Evolutionary conservation across 1,139 yeast species (phyloP).

Genomic region (Geotrichum europaeum): DNA sequence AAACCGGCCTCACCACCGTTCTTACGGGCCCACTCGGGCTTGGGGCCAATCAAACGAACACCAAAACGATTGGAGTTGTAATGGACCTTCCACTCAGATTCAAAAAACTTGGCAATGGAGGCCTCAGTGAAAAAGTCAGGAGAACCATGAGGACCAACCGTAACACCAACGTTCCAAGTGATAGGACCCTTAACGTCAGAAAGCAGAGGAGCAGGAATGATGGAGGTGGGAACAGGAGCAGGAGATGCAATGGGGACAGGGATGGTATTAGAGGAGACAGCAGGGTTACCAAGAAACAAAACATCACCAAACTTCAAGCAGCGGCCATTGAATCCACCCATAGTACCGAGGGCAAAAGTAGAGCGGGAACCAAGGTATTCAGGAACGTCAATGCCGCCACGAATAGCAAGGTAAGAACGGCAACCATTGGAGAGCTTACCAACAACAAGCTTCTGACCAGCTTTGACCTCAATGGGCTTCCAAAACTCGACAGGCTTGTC

Average conservation of each 20-base stretch:
- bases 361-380: conserved; percentile 95
- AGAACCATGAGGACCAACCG: conserved; percentile 96
- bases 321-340: conserved; percentile 95
- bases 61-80: conserved; percentile 96
- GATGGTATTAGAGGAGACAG: conserved; percentile 56
- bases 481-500: conserved; percentile 54
- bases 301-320: conserved; percentile 89
- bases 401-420: conserved; percentile 79
- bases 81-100: conserved; percentile 84
- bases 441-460: conserved; percentile 72
- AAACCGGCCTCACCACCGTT: conserved; percentile 98
- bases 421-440: conserved; percentile 82
- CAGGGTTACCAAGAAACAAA: conserved; percentile 75
- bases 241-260: conserved; percentile 71
- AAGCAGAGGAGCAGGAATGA: conserved; percentile 49
- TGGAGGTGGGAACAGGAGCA: conserved; percentile 45
- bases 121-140: conserved; percentile 89
- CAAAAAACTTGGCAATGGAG: conserved; percentile 66
- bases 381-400: conserved; percentile 92
- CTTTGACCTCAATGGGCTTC: conserved; percentile 60
- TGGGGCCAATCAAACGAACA: conserved; percentile 89
- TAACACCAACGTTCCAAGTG: conserved; percentile 84
- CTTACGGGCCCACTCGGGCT: conserved; percentile 93
- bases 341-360: conserved; percentile 87
- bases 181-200: conserved; percentile 35